These are phyloP conservation scores for Pezicula radicicola DNA, from an alignment of 2,329 filamentous ascomycete genomes.

Conservation along the genomic window DNA sequence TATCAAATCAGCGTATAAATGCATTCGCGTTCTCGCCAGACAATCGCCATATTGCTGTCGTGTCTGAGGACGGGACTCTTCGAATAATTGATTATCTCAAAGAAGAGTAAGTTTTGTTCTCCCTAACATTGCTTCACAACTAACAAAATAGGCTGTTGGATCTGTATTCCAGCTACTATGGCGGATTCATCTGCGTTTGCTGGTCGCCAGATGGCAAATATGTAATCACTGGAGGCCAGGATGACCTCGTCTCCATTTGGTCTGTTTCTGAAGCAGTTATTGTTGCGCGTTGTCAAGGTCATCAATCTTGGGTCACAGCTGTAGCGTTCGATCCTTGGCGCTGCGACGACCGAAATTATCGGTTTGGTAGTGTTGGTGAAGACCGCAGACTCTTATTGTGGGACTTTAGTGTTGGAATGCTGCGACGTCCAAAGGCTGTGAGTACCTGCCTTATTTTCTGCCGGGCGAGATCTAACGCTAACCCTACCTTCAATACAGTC, in stretches of 20 bases:
- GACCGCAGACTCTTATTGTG: slow-evolving; percentile 88
- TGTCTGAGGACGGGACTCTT: slow-evolving; percentile 86
- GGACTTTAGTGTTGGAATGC: slow-evolving; percentile 98
- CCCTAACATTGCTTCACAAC: background rate
- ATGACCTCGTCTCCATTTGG: slow-evolving; percentile 96
- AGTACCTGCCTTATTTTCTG: slow-evolving; percentile 31
- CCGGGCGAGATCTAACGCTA: background rate
- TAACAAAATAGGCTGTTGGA: slow-evolving; percentile 65
- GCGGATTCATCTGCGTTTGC: slow-evolving; percentile 86
- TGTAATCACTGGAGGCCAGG: slow-evolving; percentile 90
- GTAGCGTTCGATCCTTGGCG: slow-evolving; percentile 97
- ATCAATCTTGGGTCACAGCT: slow-evolving; percentile 91
- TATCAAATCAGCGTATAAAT: slow-evolving; percentile 88
- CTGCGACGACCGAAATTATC: slow-evolving; percentile 92
- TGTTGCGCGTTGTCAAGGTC: slow-evolving; percentile 89
- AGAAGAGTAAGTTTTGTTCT: slow-evolving; percentile 65
- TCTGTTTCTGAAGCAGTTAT: slow-evolving; percentile 78
- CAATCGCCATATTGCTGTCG: slow-evolving; percentile 79
- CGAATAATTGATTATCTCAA: slow-evolving; percentile 88
- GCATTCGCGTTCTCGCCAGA: slow-evolving; percentile 92
- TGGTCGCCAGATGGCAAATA: slow-evolving; percentile 98
- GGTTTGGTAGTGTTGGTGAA: slow-evolving; percentile 94
- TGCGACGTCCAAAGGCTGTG: slow-evolving; percentile 84
- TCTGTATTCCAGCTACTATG: slow-evolving; percentile 88
- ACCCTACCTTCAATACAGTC: slow-evolving; percentile 32